A percentile compares a stretch with the other conserved stretches of the same genome.
phyloP scores from a whole-genome alignment of 768 basidiomycete species.

The Hemileccinum impolitum region DNA sequence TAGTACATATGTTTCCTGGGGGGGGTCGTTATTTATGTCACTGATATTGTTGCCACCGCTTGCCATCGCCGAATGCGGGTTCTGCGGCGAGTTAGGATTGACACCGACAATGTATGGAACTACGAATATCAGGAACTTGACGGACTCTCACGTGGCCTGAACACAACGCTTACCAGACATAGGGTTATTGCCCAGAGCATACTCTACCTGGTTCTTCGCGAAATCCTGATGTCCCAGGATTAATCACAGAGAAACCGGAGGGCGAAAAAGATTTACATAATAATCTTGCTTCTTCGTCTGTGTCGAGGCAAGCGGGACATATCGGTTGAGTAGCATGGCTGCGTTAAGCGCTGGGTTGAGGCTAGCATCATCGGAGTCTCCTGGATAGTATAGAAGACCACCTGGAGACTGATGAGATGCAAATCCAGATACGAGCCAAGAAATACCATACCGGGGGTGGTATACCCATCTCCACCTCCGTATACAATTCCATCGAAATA shows the following conservation, averaged over 20 bases:
- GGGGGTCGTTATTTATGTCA: constrained; percentile 69
- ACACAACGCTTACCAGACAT: constrained; percentile 61
- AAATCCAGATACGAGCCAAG: not conserved
- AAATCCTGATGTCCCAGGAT: constrained; percentile 46
- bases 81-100: constrained; percentile 87
- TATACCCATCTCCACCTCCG: constrained; percentile 47
- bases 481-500: constrained; percentile 75
- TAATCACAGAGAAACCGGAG: constrained; percentile 1
- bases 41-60: constrained; percentile 74
- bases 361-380: constrained; percentile 75
- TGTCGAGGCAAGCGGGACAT: constrained; percentile 69
- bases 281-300: constrained; percentile 57
- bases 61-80: constrained; percentile 89
- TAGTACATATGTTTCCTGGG: constrained; percentile 67
- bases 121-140: not conserved
- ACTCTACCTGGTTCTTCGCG: constrained; percentile 75
- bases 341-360: constrained; percentile 86
- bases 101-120: constrained; percentile 73
- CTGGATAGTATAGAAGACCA: constrained; percentile 77
- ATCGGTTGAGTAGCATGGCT: constrained; percentile 79
- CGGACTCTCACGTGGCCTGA: not conserved
- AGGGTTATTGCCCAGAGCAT: constrained; percentile 83
- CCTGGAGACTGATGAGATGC: constrained; percentile 39
- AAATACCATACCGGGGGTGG: constrained; percentile 58
- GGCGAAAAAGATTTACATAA: constrained; percentile 38